Evolutionary conservation across 2,329 filamentous ascomycete genomes (phyloP).

Genomic region (Simplicillium aogashimaense): DNA sequence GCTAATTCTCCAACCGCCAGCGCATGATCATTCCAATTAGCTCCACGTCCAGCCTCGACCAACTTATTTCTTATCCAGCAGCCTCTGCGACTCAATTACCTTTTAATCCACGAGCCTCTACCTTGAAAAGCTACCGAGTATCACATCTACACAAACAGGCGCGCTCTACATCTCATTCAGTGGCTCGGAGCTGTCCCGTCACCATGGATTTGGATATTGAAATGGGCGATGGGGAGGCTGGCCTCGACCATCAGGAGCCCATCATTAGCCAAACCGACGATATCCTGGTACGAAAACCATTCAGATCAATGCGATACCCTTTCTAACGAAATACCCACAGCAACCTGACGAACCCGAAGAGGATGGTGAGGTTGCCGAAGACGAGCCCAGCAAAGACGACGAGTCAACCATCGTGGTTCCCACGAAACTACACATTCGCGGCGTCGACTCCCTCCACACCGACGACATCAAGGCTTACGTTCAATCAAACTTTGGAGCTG

Average conservation of each 20-base stretch:
- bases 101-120: neutral
- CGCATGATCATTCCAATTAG: too few relatives aligned
- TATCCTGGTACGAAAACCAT: constrained; percentile 21
- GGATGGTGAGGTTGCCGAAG: constrained; percentile 26
- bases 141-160: too few relatives aligned
- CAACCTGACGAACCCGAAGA: constrained; percentile 26
- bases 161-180: neutral
- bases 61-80: neutral
- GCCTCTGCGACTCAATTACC: neutral
- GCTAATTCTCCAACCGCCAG: too few relatives aligned
- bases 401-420: constrained; percentile 18
- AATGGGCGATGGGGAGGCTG: constrained; percentile 51
- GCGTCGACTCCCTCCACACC: constrained; percentile 73
- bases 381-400: constrained; percentile 13
- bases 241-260: constrained; percentile 14
- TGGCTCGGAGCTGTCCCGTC: constrained; percentile 2
- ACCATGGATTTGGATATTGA: constrained; percentile 62
- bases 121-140: neutral
- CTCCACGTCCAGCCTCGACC: too few relatives aligned
- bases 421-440: constrained; percentile 71
- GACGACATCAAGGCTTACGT: constrained; percentile 71
- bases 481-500: constrained; percentile 50
- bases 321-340: constrained; percentile 11
- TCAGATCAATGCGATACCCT: neutral
- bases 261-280: constrained; percentile 22